Conservation (phyloP, 805 yeast species). For the Candida suzukii region DNA sequence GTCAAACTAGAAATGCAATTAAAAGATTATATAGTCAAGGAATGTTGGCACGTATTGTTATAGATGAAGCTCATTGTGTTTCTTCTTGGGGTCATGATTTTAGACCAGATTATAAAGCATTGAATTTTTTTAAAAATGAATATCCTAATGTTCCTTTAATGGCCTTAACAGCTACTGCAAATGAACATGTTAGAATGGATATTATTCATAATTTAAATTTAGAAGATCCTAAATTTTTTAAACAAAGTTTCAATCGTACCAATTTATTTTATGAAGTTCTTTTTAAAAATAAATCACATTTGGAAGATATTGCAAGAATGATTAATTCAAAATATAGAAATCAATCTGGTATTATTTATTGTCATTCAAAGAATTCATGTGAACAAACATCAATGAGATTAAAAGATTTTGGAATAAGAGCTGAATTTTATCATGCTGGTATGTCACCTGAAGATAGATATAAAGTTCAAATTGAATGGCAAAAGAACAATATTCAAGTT, state of each 20-base stretch:
- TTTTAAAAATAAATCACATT: constrained; percentile 50
- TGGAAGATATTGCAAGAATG: constrained; percentile 53
- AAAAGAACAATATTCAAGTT: constrained; percentile 56
- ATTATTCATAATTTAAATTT: constrained; percentile 72
- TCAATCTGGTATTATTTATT: constrained; percentile 84
- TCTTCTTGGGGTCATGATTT: constrained; percentile 99
- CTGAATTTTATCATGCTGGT: constrained; percentile 91
- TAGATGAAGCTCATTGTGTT: constrained; percentile 98
- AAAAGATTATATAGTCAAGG: constrained; percentile 44
- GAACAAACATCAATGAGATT: constrained; percentile 70
- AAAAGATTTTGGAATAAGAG: constrained; percentile 50
- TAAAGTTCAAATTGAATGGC: constrained; percentile 78
- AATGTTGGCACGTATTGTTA: constrained; percentile 75
- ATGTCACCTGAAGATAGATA: constrained; percentile 72
- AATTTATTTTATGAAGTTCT: constrained; percentile 76
- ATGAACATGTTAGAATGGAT: constrained; percentile 80
- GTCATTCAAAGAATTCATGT: constrained; percentile 85
- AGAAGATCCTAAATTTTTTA: constrained; percentile 54
- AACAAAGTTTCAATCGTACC: constrained; percentile 88
- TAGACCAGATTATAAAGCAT: constrained; percentile 87
- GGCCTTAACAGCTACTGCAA: constrained; percentile 98
- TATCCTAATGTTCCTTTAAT: constrained; percentile 83
- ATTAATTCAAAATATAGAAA: constrained; percentile 44
- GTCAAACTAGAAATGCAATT: constrained; percentile 59
- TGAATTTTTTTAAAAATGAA: constrained; percentile 61